A percentile compares a stretch with the other conserved stretches of the same genome.
These are phyloP conservation scores for Rhizophagus sp. DNA, from an alignment of 192 early-diverging fungal genomes.

Conservation along the genomic window DNA sequence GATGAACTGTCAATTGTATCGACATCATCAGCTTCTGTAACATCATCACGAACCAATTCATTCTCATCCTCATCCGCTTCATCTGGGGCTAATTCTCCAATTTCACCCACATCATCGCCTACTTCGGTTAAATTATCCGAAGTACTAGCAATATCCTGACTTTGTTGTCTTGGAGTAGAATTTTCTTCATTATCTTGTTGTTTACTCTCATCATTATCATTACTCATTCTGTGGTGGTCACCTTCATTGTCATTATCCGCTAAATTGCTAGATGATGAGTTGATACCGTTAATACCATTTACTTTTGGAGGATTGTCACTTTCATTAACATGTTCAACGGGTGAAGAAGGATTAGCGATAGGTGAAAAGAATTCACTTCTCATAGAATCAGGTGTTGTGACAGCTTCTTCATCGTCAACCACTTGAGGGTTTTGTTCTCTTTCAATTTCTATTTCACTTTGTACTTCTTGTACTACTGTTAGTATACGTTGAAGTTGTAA, in stretches of 20 bases:
- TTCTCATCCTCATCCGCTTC: not conserved
- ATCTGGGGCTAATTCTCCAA: not conserved
- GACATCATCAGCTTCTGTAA: not conserved
- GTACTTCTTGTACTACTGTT: slow-evolving; percentile 1
- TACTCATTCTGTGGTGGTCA: not conserved
- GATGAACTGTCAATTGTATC: not conserved
- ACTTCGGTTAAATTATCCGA: not conserved
- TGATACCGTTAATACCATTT: not conserved
- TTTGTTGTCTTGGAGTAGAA: not conserved
- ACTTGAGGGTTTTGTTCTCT: not conserved
- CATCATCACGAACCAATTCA: not conserved
- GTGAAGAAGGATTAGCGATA: not conserved
- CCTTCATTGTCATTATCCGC: not conserved
- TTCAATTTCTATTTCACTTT: not conserved
- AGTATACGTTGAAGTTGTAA: slow-evolving; percentile 12
- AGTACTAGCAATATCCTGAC: not conserved
- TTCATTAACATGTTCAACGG: not conserved
- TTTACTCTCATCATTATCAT: not conserved
- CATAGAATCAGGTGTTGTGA: not conserved
- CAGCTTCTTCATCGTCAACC: slow-evolving; percentile 3
- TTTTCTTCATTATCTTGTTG: not conserved
- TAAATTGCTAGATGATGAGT: not conserved
- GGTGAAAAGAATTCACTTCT: slow-evolving; percentile 16
- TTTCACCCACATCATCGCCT: not conserved
- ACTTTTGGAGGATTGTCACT: not conserved